Evolutionary conservation across 2,329 filamentous ascomycete genomes (phyloP).

Genomic region (Colletotrichum incanum): DNA sequence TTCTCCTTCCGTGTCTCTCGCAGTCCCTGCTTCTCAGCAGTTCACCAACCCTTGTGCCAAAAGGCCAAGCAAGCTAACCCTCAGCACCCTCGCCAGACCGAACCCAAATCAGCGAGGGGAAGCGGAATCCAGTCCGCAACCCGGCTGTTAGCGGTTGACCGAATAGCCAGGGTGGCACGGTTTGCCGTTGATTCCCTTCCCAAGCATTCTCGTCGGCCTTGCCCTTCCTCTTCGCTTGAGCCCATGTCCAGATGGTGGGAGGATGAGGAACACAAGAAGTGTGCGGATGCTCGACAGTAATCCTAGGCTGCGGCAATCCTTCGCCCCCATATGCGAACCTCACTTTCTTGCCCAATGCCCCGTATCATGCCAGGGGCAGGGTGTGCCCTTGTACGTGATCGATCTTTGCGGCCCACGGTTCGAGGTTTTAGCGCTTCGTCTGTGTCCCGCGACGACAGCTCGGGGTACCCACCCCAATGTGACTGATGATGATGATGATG

Average conservation of each 20-base stretch:
- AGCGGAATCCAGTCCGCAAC: constrained; percentile 28
- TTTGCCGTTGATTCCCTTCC: constrained; percentile 4
- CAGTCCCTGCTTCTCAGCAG: neutral
- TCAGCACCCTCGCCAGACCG: constrained; percentile 10
- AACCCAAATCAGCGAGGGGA: constrained; percentile 28
- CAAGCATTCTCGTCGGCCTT: neutral
- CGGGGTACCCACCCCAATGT: constrained; percentile 1
- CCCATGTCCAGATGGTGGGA: constrained; percentile 11
- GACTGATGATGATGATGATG: neutral
- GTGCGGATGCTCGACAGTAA: neutral
- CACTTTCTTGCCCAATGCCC: constrained; percentile 20
- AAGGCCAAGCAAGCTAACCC: constrained; percentile 4
- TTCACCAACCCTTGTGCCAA: neutral
- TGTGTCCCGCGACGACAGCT: constrained; percentile 17
- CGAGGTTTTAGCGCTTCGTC: constrained; percentile 32
- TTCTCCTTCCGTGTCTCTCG: neutral
- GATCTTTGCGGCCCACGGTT: constrained; percentile 37
- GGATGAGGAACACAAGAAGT: constrained; percentile 4
- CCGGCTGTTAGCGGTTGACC: constrained; percentile 14
- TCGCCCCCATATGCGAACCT: constrained; percentile 26
- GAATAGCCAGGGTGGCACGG: constrained; percentile 39
- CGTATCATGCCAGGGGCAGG: constrained; percentile 21
- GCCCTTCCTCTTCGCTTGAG: constrained; percentile 16
- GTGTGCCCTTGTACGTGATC: constrained; percentile 18
- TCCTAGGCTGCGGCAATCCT: constrained; percentile 18